Evolutionary conservation across 805 yeast genomes (phyloP).

Genomic region (Candida palmyrensis): DNA sequence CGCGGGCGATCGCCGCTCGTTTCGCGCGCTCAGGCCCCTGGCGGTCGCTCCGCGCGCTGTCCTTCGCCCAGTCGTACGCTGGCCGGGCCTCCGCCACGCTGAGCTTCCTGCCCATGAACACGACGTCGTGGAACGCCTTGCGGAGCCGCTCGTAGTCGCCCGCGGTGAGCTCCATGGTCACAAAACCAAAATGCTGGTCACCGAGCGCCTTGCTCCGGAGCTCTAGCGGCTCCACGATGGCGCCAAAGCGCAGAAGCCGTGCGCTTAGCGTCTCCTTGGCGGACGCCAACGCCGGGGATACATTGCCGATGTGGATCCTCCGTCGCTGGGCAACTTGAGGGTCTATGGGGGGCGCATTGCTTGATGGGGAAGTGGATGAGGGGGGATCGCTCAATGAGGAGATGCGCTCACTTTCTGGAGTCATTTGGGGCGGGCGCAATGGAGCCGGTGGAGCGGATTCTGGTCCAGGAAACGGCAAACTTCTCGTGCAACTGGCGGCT

Average conservation of each 20-base stretch:
- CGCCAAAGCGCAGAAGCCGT: conserved; percentile 64
- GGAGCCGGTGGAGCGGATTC: no score
- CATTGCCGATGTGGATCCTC: conserved; percentile 65
- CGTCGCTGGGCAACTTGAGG: no score
- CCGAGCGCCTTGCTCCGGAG: conserved; percentile 50
- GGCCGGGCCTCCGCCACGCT: conserved; percentile 60
- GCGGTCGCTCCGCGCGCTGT: conserved; percentile 36
- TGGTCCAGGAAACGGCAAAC: no score
- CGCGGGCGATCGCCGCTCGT: conserved; percentile 27
- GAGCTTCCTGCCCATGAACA: conserved; percentile 69
- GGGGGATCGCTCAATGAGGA: no score
- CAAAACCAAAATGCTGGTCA: conserved; percentile 59
- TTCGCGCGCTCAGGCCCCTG: conserved; percentile 19
- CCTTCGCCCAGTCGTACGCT: conserved; percentile 44
- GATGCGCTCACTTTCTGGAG: no score
- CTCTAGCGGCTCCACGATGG: conserved; percentile 41
- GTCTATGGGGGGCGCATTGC: no score
- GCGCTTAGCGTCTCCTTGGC: conserved; percentile 41
- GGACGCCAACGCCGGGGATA: conserved; percentile 49
- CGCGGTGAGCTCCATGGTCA: conserved; percentile 51
- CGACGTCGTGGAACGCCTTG: conserved; percentile 60
- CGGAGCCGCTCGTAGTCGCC: conserved; percentile 46
- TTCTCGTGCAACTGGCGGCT: no score
- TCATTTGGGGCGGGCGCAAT: no score
- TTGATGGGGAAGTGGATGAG: no score